Evolutionary conservation across 2,329 filamentous ascomycete genomes (phyloP).

Genomic region (Sporothrix sp.): DNA sequence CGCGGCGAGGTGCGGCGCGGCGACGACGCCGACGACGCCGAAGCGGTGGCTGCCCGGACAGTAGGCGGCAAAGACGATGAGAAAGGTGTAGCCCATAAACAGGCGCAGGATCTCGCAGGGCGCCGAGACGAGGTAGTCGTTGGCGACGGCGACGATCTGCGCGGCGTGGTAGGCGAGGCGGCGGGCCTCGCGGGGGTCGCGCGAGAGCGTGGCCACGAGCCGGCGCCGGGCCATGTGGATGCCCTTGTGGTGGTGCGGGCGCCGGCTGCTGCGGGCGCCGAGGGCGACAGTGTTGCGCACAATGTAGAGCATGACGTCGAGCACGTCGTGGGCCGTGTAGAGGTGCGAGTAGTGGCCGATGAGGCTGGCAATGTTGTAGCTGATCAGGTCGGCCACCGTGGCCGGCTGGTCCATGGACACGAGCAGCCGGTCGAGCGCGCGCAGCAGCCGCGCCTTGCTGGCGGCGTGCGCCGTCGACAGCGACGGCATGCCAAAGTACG

Average conservation of each 20-base stretch:
- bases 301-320: constrained; percentile 24
- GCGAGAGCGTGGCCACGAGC: constrained; percentile 19
- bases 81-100: constrained; percentile 26
- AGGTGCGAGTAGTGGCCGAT: constrained; percentile 25
- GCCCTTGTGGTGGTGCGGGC: constrained; percentile 13
- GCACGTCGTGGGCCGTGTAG: constrained; percentile 21
- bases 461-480: constrained; percentile 20
- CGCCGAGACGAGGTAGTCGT: constrained; percentile 23
- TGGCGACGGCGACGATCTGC: constrained; percentile 24
- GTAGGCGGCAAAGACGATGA: constrained; percentile 22
- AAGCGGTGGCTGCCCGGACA: constrained; percentile 14
- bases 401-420: constrained; percentile 19
- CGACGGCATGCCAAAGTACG: constrained; percentile 21
- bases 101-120: constrained; percentile 26
- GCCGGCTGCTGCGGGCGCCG: constrained; percentile 7
- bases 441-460: constrained; percentile 19
- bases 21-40: not conserved
- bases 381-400: constrained; percentile 22
- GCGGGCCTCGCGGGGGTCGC: constrained; percentile 18
- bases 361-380: constrained; percentile 23
- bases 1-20: not conserved
- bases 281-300: constrained; percentile 21
- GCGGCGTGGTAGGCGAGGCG: constrained; percentile 24
- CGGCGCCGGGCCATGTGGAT: constrained; percentile 20
- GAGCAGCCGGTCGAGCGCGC: constrained; percentile 18